Evolutionary conservation across 2,329 filamentous ascomycete genomes (phyloP), one percentile per base, ranked within the genome.

Genomic region (Diaporthe caulivora): DNA sequence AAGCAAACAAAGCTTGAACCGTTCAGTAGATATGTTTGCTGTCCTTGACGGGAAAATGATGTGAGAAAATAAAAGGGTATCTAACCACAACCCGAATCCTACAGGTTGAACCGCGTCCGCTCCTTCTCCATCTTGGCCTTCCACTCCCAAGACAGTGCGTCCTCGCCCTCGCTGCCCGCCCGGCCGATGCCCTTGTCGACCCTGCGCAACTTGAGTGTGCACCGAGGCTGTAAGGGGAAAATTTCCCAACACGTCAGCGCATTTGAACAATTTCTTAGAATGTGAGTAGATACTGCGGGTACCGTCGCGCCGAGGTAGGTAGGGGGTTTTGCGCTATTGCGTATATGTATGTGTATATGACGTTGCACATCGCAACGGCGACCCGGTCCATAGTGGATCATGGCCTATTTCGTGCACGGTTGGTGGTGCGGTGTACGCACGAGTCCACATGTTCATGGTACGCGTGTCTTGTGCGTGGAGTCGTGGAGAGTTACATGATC

Each of bases 121-220:
- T 94, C 88, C 87, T 98, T 98, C 86, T 99, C 97, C 92, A 97
- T 97, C 81, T 92, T 92, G 15, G 94, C 93, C 85, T 97, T 97
- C 97, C 97, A 99, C 82, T 98, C 91, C 96, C 97, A 98, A 80
- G 97, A 94, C 77, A 95, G 90, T 49, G 95, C 94, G 82, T 92
- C 86, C 82, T 91, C 86, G 87, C 94, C 90, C 75, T 91, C 88
- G 78, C 90, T 92, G 24, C 91, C 91, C 10, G 91, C 91, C 71
- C 89, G 84, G 18, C 91, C 91, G 77, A 99, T 93, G 0, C 95
- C 96, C 84, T 95, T 95, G 81, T 98, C 96, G 55, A 98, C 92
- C 79, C 97, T 91, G 78, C 95, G 91, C 79, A 99, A 84, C 86
- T 98, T 98, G 76, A 98, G 84, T 2, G 85, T 87, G 67, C 85